phyloP scores from a whole-genome alignment of 1,284 basidiomycete species.

The Cryptococcus sp. region DNA sequence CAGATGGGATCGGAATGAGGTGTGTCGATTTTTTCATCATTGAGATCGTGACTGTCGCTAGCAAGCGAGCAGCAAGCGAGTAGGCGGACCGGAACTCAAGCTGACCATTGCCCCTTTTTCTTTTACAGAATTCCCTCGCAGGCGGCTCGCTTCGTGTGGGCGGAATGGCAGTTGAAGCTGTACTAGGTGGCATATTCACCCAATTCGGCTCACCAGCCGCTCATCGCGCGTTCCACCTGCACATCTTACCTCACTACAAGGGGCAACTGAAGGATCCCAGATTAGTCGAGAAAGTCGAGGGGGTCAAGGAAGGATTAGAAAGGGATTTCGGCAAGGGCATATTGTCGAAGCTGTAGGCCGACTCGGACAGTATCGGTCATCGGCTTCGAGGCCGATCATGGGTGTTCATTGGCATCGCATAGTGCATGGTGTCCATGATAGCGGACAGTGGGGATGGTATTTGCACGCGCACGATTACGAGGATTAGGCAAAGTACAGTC shows the following conservation, averaged over 20 bases:
- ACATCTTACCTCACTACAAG: conserved; percentile 42
- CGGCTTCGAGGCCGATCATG: neutral
- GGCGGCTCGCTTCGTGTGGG: conserved; percentile 31
- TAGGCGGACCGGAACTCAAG: neutral
- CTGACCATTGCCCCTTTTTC: neutral
- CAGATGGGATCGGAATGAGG: conserved; percentile 47
- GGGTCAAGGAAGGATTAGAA: conserved; percentile 21
- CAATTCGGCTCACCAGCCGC: conserved; percentile 50
- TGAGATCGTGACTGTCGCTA: neutral
- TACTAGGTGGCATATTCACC: conserved; percentile 48
- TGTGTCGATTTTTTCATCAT: conserved; percentile 27
- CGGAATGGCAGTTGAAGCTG: conserved; percentile 46
- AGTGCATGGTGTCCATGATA: too few species aligned
- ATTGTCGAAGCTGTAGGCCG: conserved; percentile 2
- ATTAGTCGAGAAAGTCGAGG: conserved; percentile 34
- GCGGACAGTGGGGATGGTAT: too few species aligned
- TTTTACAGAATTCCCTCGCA: conserved; percentile 28
- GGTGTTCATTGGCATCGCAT: neutral
- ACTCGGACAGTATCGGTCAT: too few species aligned
- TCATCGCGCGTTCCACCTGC: conserved; percentile 49
- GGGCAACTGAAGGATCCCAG: conserved; percentile 43
- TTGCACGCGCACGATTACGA: too few species aligned
- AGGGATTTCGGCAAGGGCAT: conserved; percentile 22
- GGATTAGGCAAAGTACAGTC: too few species aligned
- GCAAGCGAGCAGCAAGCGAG: too few species aligned